Conservation (phyloP, 345 rosid genomes). For the Corymbia maculata region DNA sequence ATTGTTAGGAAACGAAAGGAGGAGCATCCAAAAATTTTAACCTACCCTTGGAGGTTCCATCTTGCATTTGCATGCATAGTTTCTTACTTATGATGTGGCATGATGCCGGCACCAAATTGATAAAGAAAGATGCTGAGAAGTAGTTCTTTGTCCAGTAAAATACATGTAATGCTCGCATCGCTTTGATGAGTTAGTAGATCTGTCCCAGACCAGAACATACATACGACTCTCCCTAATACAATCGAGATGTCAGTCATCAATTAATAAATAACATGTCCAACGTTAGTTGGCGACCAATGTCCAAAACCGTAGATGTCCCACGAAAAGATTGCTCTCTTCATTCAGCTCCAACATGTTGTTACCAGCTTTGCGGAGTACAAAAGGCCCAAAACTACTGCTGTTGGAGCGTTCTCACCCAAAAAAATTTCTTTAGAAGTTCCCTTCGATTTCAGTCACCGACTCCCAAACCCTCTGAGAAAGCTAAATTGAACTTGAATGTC, state of each 20-base stretch:
- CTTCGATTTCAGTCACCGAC: neutral
- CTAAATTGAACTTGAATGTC: conserved; percentile 22
- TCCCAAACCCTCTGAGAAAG: neutral
- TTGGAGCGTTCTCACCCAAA: neutral
- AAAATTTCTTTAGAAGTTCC: neutral
- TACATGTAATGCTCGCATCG: neutral
- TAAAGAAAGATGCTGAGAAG: neutral
- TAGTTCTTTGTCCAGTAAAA: neutral
- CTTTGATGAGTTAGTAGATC: neutral
- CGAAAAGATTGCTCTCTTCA: neutral
- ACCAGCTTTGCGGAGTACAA: neutral
- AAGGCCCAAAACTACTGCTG: neutral
- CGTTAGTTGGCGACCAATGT: neutral
- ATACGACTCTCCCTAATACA: neutral
- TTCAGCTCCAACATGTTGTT: neutral
- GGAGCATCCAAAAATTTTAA: neutral
- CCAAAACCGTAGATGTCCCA: neutral
- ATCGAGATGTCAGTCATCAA: neutral
- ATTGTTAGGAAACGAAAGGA: neutral
- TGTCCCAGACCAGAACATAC: neutral
- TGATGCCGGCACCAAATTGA: neutral
- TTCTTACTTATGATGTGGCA: neutral
- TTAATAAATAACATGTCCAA: neutral
- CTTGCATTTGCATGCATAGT: neutral
- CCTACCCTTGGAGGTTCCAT: neutral